Conservation (phyloP, 129 eudicot species). For the Lactuca sativa region DNA sequence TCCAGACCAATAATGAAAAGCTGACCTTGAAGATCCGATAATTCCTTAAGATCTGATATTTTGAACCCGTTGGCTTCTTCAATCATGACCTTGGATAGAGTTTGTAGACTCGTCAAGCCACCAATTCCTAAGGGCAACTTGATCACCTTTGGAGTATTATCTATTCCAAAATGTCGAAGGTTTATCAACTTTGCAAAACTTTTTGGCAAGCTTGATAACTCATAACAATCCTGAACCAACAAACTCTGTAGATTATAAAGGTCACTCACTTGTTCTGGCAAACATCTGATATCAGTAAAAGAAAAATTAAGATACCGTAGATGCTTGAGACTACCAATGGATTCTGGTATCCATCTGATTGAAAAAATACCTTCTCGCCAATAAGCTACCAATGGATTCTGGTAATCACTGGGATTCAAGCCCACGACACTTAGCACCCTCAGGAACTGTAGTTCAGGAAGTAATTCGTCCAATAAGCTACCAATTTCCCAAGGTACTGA, state of each 20-base stretch:
- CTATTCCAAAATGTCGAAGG: conserved; percentile 47
- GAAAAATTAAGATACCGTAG: conserved; percentile 39
- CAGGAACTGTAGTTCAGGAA: conserved; percentile 15
- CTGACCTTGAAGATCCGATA: conserved; percentile 31
- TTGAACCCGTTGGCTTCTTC: conserved; percentile 25
- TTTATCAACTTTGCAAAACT: conserved; percentile 20
- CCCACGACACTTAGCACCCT: conserved; percentile 16
- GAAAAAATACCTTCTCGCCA: too few species aligned
- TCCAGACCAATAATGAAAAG: conserved; percentile 42
- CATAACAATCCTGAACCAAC: conserved; percentile 26
- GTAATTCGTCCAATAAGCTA: conserved; percentile 15
- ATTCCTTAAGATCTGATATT: conserved; percentile 30
- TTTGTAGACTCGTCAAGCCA: conserved; percentile 35
- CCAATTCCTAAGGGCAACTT: conserved; percentile 46
- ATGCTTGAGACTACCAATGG: conserved; percentile 33
- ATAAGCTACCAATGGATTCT: conserved; percentile 26
- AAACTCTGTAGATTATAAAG: conserved; percentile 43
- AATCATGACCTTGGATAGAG: conserved; percentile 37
- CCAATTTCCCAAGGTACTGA: background rate
- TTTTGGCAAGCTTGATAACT: conserved; percentile 30
- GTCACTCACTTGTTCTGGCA: conserved; percentile 34
- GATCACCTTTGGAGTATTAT: conserved; percentile 32
- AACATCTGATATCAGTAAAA: conserved; percentile 15
- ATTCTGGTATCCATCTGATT: conserved; percentile 14
- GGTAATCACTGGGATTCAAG: background rate